Evolutionary conservation across 75 land plant species (phyloP), one percentile per base, ranked within the genome.

Genomic region (Pinus tabuliformis): DNA sequence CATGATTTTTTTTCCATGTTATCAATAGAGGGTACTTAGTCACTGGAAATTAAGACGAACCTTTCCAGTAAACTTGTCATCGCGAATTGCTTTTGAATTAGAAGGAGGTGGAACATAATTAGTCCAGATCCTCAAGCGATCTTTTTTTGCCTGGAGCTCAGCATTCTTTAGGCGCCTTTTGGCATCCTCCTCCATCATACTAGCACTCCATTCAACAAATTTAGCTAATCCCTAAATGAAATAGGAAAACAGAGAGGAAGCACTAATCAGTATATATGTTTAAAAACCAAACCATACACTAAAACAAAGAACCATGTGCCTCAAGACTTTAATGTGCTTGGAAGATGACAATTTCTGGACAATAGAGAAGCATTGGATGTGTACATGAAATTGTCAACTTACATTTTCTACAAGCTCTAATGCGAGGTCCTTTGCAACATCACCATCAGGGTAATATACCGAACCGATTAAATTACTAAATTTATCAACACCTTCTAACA

Each of bases 121-220:
- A 20, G 85, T 86, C 98, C 98, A 97, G 6, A 95, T 80, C 54
- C 86, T 92, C 81, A 95, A 57, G 16, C 96, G 78, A 52, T 86
- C 89, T 70, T 91, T 97, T 87, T 97, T 97, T 26, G 98, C 98
- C 72, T 85, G 88, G 68, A 97, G 94, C 75, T 97, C 99, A 64
- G 98, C 94, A 79, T 73, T 36, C 72, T 97, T 97, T 36, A 97
- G 76, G 57, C 75, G 58, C 75, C 91, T 74, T 70, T 89, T 97
- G 9, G 89, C 90, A 72, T 93, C 98, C 28, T 92, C 94, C 77
- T 97, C 99, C 91, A 97, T 79, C 90, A 95, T 82, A 37, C 80
- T 91, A 13, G 99, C 96, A 90, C 99, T 97, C 99, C 99, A 95
- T 65, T 97, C 98, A 24, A 93, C 89, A 88, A 79, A 90, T 78